Evolutionary conservation across 164 flowering plant genomes (phyloP), one percentile per base, ranked within the genome.

Genomic region (Liquidambar formosana): DNA sequence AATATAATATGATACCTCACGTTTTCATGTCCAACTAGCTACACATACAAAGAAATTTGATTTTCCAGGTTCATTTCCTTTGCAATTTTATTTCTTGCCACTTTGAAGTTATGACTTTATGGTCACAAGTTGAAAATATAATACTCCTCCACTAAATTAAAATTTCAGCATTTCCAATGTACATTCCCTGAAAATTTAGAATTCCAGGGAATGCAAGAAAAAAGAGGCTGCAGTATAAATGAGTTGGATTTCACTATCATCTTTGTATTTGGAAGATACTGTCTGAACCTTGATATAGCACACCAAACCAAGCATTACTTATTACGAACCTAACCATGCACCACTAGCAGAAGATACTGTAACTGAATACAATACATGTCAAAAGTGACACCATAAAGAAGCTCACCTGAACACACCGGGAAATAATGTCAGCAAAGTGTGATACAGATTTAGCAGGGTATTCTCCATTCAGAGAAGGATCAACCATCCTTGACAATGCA

Each of bases 401-500:
- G 54, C 80, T 78, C 68, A 95, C 99, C 94, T 88, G 93, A 64
- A 93, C 79, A 80, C 97, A 95, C 0, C 90, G 84, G 25, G 96
- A 83, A 57, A 93, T 93, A 10, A 95, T 86, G 72, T 95, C 99
- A 6, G 90, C 97, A 81, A 91, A 93, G 73, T 79, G 85, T 25
- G 99, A 95, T 64, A 95, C 77, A 12, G 96, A 95, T 69, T 93
- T 95, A 21, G 84, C 87, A 21, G 96, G 91, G 73, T 87, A 95
- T 28, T 73, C 74, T 61, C 91, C 92, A 57, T 67, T 74, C 0
- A 95, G 86, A 77, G 93, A 84, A 76, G 99, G 97, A 79, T 95
- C 99, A 64, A 93, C 97, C 99, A 95, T 95, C 72, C 84, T 82
- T 49, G 91, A 76, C 65, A 95, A 80, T 53, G 96, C 89, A 71